phyloP scores from a whole-genome alignment of 2,329 filamentous ascomycete species.

The Whalleya microplaca region DNA sequence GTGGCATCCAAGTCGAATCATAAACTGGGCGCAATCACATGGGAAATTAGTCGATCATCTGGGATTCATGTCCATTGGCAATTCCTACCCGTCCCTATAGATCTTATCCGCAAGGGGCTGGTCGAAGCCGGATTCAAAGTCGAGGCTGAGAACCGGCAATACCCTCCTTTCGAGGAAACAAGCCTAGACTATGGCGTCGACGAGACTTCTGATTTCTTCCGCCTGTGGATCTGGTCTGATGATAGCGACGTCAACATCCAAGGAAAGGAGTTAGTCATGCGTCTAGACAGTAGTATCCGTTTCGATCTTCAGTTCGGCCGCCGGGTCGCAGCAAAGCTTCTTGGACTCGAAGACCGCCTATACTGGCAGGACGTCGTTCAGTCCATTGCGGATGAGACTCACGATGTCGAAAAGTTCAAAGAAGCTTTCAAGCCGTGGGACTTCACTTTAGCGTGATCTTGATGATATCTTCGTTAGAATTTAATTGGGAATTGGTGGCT shows the following conservation, averaged over 20 bases:
- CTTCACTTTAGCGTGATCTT: slow-evolving; percentile 61
- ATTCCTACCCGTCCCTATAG: slow-evolving; percentile 74
- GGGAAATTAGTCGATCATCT: slow-evolving; percentile 82
- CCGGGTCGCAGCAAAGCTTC: slow-evolving; percentile 83
- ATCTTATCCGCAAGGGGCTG: slow-evolving; percentile 70
- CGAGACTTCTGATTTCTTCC: slow-evolving; percentile 71
- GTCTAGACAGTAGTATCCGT: slow-evolving; percentile 69
- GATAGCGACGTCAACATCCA: slow-evolving; percentile 58
- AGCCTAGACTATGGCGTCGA: slow-evolving; percentile 56
- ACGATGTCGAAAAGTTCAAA: slow-evolving; percentile 79
- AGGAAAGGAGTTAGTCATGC: slow-evolving; percentile 74
- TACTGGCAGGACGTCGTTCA: slow-evolving; percentile 88
- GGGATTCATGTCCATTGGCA: slow-evolving; percentile 96
- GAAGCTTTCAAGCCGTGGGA: slow-evolving; percentile 84
- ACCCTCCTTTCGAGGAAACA: slow-evolving; percentile 54
- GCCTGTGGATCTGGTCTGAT: slow-evolving; percentile 77
- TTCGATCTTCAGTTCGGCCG: slow-evolving; percentile 94
- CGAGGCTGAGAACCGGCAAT: slow-evolving; percentile 75
- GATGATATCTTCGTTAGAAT: slow-evolving; percentile 8
- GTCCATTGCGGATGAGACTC: slow-evolving; percentile 74
- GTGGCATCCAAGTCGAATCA: slow-evolving; percentile 58
- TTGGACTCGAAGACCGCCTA: slow-evolving; percentile 76
- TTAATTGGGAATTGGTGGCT: slow-evolving; percentile 23
- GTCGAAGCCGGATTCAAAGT: slow-evolving; percentile 89
- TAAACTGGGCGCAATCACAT: slow-evolving; percentile 81